Evolutionary conservation across 139 green algal genomes (phyloP).

Genomic region (Chlorella sp.): DNA sequence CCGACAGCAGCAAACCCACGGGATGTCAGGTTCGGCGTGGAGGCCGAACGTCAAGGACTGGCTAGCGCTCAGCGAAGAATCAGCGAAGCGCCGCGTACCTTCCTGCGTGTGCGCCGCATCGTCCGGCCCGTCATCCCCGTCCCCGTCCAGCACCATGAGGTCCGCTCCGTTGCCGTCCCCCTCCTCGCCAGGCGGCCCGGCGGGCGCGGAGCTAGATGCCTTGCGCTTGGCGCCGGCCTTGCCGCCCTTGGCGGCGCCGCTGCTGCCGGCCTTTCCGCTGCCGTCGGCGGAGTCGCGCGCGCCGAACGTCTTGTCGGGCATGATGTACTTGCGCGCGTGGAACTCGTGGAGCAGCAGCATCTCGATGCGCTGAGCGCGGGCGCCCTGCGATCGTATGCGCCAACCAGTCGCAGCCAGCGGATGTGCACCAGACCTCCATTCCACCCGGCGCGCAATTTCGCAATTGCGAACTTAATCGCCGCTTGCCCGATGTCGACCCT

Average conservation of each 20-base stretch:
- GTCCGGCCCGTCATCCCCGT: neutral
- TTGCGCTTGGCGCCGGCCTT: conserved; percentile 4
- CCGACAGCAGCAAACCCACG: too few relatives aligned
- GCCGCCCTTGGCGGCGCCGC: neutral
- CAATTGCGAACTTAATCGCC: too few relatives aligned
- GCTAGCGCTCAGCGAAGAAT: too few relatives aligned
- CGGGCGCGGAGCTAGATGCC: neutral
- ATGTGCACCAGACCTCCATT: conserved; percentile 78
- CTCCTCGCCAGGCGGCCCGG: neutral
- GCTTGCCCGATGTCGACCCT: too few relatives aligned
- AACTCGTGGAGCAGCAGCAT: conserved; percentile 99
- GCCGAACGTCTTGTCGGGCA: conserved; percentile 81
- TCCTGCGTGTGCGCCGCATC: neutral
- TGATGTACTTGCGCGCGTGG: conserved; percentile 91
- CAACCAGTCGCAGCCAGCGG: too few relatives aligned
- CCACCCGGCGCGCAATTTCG: too few relatives aligned
- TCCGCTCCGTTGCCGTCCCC: neutral
- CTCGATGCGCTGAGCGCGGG: conserved; percentile 94
- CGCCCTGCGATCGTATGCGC: too few relatives aligned
- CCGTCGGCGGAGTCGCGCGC: conserved; percentile 20
- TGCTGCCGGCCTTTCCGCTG: neutral
- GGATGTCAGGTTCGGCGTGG: too few relatives aligned
- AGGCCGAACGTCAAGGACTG: too few relatives aligned
- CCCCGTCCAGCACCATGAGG: neutral
- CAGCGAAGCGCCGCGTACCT: neutral